phyloP scores from a whole-genome alignment of 2,329 filamentous ascomycete genomes.

The Stenocarpella maydis region DNA sequence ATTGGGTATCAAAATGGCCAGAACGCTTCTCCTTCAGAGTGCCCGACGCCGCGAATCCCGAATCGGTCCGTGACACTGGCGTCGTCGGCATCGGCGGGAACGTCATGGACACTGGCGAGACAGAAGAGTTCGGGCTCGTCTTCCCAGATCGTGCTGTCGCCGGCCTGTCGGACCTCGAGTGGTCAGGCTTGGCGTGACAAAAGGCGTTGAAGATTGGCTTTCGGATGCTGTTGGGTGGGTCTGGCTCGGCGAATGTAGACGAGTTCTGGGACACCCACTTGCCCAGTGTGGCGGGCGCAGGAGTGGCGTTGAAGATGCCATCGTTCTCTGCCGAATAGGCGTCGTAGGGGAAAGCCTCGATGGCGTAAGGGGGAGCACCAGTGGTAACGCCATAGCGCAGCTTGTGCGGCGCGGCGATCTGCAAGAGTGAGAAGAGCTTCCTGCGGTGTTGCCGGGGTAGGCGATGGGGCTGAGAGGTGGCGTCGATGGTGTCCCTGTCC shows the following conservation, averaged over 20 bases:
- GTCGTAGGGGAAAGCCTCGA: conserved; percentile 92
- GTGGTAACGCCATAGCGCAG: conserved; percentile 83
- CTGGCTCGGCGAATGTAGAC: conserved; percentile 79
- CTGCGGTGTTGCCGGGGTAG: conserved; percentile 88
- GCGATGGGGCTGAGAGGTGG: conserved; percentile 77
- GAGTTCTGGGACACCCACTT: conserved; percentile 93
- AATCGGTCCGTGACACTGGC: conserved; percentile 88
- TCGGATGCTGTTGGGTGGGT: conserved; percentile 58
- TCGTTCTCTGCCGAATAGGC: conserved; percentile 88
- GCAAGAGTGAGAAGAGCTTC: conserved; percentile 87
- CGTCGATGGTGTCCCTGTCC: conserved; percentile 89
- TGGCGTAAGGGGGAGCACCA: conserved; percentile 91
- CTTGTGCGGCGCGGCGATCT: conserved; percentile 89
- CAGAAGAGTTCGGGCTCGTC: conserved; percentile 68
- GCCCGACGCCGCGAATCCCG: conserved; percentile 84
- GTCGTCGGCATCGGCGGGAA: conserved; percentile 81
- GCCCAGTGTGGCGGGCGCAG: conserved; percentile 76
- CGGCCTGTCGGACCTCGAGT: conserved; percentile 75
- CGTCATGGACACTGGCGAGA: conserved; percentile 79
- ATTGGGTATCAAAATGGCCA: conserved; percentile 81
- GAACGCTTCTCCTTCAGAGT: conserved; percentile 94
- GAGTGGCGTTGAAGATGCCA: conserved; percentile 77
- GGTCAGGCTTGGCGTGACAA: conserved; percentile 75
- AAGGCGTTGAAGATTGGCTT: conserved; percentile 92
- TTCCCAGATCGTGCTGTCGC: conserved; percentile 74